phyloP scores from a whole-genome alignment of 2,329 filamentous ascomycete species.

The Ophiostoma perfectum region DNA sequence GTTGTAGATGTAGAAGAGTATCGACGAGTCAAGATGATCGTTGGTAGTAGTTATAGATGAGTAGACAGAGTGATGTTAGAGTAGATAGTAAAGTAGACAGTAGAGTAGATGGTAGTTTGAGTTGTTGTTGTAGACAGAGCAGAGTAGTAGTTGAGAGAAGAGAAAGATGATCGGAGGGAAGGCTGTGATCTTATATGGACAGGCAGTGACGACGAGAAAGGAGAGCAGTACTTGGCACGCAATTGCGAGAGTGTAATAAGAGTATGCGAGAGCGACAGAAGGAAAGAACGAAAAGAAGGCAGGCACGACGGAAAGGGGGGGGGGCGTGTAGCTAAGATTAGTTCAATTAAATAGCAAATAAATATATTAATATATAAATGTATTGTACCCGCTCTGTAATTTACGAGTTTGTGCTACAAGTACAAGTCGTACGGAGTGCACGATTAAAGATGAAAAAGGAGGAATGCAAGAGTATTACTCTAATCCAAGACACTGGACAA shows the following conservation, averaged over 20 bases:
- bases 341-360: neutral
- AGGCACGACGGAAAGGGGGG: conserved; percentile 3
- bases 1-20: neutral
- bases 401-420: neutral
- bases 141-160: neutral
- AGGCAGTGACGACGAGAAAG: neutral
- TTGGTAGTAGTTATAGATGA: neutral
- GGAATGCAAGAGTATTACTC: neutral
- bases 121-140: neutral
- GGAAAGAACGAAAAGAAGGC: conserved; percentile 15
- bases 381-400: conserved; percentile 12
- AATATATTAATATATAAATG: conserved; percentile 7
- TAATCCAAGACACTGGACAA: neutral
- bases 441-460: neutral
- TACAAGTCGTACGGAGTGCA: neutral
- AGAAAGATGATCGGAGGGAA: conserved; percentile 4
- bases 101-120: neutral
- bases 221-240: neutral
- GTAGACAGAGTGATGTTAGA: neutral
- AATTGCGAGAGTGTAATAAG: neutral
- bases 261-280: conserved; percentile 8
- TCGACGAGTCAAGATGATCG: no score
- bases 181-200: conserved; percentile 24
- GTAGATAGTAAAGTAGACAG: neutral
- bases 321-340: conserved; percentile 1